Percentiles rank a stretch among this genome's conserved stretches.
phyloP scores from a whole-genome alignment of 768 basidiomycete genomes.

The Flagelloscypha sp. region DNA sequence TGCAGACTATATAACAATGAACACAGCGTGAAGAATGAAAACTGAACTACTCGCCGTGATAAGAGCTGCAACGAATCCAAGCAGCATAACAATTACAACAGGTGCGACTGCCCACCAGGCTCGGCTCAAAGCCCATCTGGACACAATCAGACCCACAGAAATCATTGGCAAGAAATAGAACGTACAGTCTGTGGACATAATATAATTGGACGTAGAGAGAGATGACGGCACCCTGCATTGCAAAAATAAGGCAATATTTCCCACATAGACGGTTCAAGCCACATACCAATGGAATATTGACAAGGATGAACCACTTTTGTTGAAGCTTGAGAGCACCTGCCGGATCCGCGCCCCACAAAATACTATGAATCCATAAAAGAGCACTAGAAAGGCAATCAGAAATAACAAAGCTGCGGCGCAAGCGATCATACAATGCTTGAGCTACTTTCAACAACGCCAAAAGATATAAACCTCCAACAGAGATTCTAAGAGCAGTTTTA shows the following conservation, averaged over 20 bases:
- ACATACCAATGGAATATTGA: slow-evolving; percentile 5
- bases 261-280: too few species aligned
- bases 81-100: slow-evolving; percentile 1
- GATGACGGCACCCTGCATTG: too few species aligned
- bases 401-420: not conserved
- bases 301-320: slow-evolving; percentile 2
- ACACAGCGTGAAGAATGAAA: too few species aligned
- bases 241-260: too few species aligned
- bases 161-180: too few species aligned
- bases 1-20: too few species aligned
- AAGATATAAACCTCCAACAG: slow-evolving; percentile 1
- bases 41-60: slow-evolving; percentile 4
- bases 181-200: too few species aligned
- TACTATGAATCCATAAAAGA: slow-evolving; percentile 4
- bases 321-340: slow-evolving; percentile 2
- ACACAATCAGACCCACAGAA: too few species aligned
- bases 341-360: slow-evolving; percentile 4
- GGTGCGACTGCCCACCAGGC: slow-evolving; percentile 2
- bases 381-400: slow-evolving; percentile 2
- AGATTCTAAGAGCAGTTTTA: not conserved
- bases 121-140: slow-evolving; percentile 1
- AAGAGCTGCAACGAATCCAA: slow-evolving; percentile 2
- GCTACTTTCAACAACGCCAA: slow-evolving; percentile 2
- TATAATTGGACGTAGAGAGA: too few species aligned
- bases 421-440: slow-evolving; percentile 4